Evolutionary conservation across 176 grass and related monocot species (phyloP), one percentile per base, ranked within the genome.

Genomic region (Cenchrus purpureus): DNA sequence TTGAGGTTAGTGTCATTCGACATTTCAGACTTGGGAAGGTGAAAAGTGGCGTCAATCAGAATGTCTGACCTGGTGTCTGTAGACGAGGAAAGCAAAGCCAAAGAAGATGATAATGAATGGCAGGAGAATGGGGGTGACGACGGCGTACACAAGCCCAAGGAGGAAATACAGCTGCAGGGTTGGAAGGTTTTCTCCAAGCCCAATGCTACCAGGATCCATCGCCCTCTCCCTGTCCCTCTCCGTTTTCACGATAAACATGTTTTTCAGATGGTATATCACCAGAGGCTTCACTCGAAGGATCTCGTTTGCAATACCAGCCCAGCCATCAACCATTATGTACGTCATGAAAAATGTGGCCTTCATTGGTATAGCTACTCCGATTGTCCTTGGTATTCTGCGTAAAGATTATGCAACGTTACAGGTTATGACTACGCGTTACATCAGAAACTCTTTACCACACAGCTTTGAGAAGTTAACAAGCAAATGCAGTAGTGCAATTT

Each of bases 271-370:
- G 71, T 90, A 98, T 57, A 98, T 86, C 17, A 95, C 93, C 58
- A 98, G 66, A 67, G 85, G 90, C 78, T 94, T 95, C 86, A 94
- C 77, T 9, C 97, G 84, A 79, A 98, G 91, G 52, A 98, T 98
- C 85, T 98, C 97, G 17, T 91, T 95, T 12, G 96, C 96, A 31
- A 94, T 86, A 37, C 96, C 93, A 78, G 96, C 93, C 96, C 96
- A 98, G 43, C 97, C 97, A 68, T 98, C 97, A n/a, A 98, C 83
- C 97, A 98, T 98, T 91, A 95, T 91, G 70, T 83, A 98, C 45
- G 93, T 98, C 96, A 98, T 98, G 76, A 98, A 98, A 81, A 98
- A 98, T 85, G 96, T 98, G 82, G 96, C 96, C 76, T 98, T 98
- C 96, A 98, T 98, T 86, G 96, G 96, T 88, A 98, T 95, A 43